Base-by-base conservation (phyloP, 1,284 basidiomycete species). In the Ganoderma resinaceum region DNA sequence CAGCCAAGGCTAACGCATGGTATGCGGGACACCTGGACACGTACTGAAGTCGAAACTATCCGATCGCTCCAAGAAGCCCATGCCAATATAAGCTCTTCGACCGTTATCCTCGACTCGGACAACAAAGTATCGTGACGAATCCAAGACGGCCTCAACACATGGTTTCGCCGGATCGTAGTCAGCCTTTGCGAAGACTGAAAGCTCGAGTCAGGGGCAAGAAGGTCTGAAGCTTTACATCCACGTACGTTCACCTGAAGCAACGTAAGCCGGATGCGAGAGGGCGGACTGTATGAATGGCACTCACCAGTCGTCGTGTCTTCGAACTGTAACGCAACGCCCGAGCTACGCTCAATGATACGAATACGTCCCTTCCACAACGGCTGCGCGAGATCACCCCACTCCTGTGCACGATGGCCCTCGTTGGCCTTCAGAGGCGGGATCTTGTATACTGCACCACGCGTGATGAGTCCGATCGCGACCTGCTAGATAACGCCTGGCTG, bases 91-190 rank as follows among this genome's bases (percentile, higher is more conserved):
- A 1, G 96, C 96, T 77, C 95, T 91, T 80, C 88, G 91, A 16
- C 95, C 95, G 20, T 84, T 85, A 72, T 96, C 95, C 81, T 97
- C 96, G 1, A 98, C 92, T 63, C 95, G 88, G 37, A 99, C 85
- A 7, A 98, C 97, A 80, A 98, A 98, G 81, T 99, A 99, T 60
- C 97, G 89, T 11, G 95, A 97, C 0, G 95, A 97, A 80, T 99
- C 97, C 33, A 99, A 86, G 7, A 99, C 97, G 8, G 96, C 94
- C 77, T 99, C 98, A 23, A 99, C 95, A 35, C 90, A 91, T 7
- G 95, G 92, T 58, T 91, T 91, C 40, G 88, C 84, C 12, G 92
- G 86, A 76, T 95, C 91, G 78, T 99, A 99, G n/a, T 91, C 90
- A 12, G 95, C 91, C 73, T 91, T 91, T 35, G 97, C 98, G 80